A percentile compares a stretch with the other conserved stretches of the same genome.
These are phyloP conservation scores for Solanum bulbocastanum DNA, from an alignment of 257 asterid species.

Conservation along the genomic window DNA sequence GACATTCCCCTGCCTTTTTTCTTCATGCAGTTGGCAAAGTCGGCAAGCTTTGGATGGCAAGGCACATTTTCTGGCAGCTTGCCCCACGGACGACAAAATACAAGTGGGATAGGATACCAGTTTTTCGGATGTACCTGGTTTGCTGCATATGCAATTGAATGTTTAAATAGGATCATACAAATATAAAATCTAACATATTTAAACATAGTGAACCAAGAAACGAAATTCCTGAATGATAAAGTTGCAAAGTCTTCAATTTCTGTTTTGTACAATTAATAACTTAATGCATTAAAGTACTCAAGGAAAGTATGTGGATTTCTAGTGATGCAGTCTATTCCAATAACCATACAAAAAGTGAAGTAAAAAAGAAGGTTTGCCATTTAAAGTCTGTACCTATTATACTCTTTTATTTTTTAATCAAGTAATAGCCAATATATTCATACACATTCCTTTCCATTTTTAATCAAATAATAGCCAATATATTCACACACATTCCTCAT, in stretches of 20 bases:
- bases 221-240: neutral
- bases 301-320: neutral
- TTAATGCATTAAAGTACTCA: neutral
- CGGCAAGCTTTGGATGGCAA: conserved; percentile 98
- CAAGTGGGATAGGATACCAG: conserved; percentile 97
- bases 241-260: neutral
- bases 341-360: neutral
- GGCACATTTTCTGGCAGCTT: conserved; percentile 94
- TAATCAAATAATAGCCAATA: neutral
- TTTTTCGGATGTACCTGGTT: conserved; percentile 94
- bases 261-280: neutral
- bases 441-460: neutral
- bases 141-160: conserved; percentile 44
- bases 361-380: neutral
- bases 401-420: neutral
- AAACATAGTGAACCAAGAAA: neutral
- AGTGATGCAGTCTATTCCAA: neutral
- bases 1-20: conserved; percentile 99
- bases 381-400: neutral
- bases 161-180: neutral
- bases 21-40: conserved; percentile 94
- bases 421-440: neutral
- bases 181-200: neutral
- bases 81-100: conserved; percentile 99
- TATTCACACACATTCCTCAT: neutral